Conservation (phyloP, 306 rosid genomes). For the Quercus gilva region DNA sequence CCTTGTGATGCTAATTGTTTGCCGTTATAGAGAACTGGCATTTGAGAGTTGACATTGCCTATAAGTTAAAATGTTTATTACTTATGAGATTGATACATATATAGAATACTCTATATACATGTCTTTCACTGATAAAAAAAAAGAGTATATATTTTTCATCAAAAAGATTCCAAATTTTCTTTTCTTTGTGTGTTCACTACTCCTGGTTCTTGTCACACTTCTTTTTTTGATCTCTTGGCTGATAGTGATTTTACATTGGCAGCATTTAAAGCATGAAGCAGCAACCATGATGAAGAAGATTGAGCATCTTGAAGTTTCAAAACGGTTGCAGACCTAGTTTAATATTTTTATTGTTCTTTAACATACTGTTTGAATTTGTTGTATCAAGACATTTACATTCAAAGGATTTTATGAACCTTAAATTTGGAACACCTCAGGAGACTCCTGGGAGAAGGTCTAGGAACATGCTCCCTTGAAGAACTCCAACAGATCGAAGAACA, state of each 20-base stretch:
- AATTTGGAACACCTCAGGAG: constrained; percentile 40
- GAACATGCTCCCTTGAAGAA: constrained; percentile 61
- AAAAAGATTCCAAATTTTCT: neutral
- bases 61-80: neutral
- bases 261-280: constrained; percentile 70
- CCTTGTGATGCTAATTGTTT: neutral
- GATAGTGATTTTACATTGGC: constrained; percentile 24
- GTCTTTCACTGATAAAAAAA: too few relatives aligned
- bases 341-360: neutral
- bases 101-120: too few relatives aligned
- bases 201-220: neutral
- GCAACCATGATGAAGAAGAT: constrained; percentile 61
- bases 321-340: constrained; percentile 43
- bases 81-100: neutral
- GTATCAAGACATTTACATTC: neutral
- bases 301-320: constrained; percentile 67
- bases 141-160: neutral
- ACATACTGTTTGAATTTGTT: neutral
- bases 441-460: constrained; percentile 67
- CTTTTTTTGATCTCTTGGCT: constrained; percentile 8
- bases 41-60: neutral
- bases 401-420: neutral
- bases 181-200: neutral
- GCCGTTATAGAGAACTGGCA: neutral
- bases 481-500: constrained; percentile 60